Base-by-base conservation (phyloP, 1,284 basidiomycete species). In the Puccinia hordei region DNA sequence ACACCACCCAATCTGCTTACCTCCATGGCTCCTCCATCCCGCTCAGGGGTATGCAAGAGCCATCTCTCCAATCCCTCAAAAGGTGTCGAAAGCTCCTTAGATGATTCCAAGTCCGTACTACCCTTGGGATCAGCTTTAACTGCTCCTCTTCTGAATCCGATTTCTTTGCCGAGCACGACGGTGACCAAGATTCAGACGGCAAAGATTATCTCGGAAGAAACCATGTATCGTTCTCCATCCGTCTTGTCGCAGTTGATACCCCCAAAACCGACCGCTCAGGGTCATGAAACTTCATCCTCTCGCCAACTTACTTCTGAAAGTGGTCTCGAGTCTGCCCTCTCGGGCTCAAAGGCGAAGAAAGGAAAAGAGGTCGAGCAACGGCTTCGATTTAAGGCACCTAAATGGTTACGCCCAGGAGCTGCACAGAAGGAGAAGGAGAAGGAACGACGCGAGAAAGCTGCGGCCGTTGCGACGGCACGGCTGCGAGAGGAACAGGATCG, bases 161-260 rank as follows among this genome's bases (percentile, higher is more conserved):
- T 53, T 27, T 44, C 55, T 0, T 13, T 51, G 27, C 41, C 38
- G 46, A 33, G 46, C 22, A 51, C 59, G 24, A 73, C 78, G 12
- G 59, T 81, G 13, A 74, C 63, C 61, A 81, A 46, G 35, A 61
- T 74, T 15, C 71, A 74, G 41, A 61, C 30, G 46, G 79, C 79
- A 22, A 81, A 74, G 53, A 81, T 81, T 33, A 46, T 74, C 41
- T 81, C 79, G 17, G 79, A 81, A 81, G 79, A 81, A 81, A 81
- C 79, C 19, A 81, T 81, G 79, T 81, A 81, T 74, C 79, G 79
- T 10, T 66, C 79, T 24, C 79, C 79, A 27, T 65, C 71, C 24
- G 24, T 27, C 33, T 10, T 61, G 19, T 78, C 66, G 19, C 49
- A 51, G 69, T 38, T 46, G 33, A 69, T 24, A 44, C 53, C 75